Evolutionary conservation across 2,329 filamentous ascomycete genomes (phyloP), one percentile per base, ranked within the genome.

Genomic region (Helotiales sp.): DNA sequence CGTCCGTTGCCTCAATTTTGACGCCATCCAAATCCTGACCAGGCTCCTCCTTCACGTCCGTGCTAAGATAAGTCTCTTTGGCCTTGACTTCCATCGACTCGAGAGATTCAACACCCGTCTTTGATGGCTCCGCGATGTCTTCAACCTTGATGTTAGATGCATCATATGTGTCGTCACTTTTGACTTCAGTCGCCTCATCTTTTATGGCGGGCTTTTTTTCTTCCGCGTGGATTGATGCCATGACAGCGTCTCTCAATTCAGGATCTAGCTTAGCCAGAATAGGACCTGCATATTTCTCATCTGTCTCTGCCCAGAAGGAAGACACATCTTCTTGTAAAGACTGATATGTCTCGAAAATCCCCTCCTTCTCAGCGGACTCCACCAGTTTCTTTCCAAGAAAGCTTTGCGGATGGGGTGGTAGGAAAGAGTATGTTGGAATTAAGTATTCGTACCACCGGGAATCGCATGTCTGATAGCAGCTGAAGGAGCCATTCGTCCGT

Each of bases 361-460:
- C 86, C 52, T 88, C 83, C 71, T 91, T 85, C 71, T 89, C 86
- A 0, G 91, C 90, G 53, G 86, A 78, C 67, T 93, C 85, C n/a
- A 85, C 81, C n/a, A 96, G 77, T 70, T 91, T 90, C 75, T 88
- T 90, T 8, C 90, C 93, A 33, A 99, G 74, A 71, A 84, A 96
- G 60, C 90, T 96, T 62, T 88, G 87, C 0, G 93, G 93, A 71
- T 98, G 93, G 0, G 95, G 95, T 19, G 95, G 95, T 30, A 99
- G 77, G 66, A 99, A 90, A 56, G 90, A 91, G 74, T 98, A 92
- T 40, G 90, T 95, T 2, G 95, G 95, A 73, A 99, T 90, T 52
- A 99, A 79, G 71, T 99, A 99, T 76, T 99, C 95, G 75, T 99
- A 99, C 81, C 93, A 96, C 66, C 95, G 83, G 25, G 92, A 96